phyloP scores from a whole-genome alignment of 73 alveolate genomes.

The Paramecium sexaurelia region DNA sequence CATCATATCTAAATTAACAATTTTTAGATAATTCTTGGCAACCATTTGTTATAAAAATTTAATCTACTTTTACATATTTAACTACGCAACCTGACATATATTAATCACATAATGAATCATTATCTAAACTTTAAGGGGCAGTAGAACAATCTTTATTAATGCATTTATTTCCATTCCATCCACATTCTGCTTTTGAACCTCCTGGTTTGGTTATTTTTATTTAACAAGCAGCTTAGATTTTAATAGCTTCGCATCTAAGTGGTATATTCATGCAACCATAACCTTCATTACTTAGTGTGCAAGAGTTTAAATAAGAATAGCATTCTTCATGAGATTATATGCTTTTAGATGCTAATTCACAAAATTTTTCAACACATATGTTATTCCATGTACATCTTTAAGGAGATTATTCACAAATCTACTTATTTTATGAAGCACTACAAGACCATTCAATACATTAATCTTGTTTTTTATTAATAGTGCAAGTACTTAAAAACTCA shows the following conservation, averaged over 20 bases:
- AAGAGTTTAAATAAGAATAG: not conserved
- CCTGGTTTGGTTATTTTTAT: not conserved
- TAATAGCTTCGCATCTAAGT: not conserved
- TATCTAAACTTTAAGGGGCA: not conserved
- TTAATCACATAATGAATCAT: no score
- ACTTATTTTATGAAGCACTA: not conserved
- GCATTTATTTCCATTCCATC: not conserved
- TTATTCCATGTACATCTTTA: not conserved
- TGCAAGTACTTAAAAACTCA: not conserved
- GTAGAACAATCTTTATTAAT: not conserved
- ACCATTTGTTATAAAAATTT: no score
- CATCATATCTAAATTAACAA: no score
- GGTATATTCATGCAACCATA: not conserved
- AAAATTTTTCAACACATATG: not conserved
- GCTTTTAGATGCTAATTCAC: not conserved
- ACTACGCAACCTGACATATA: no score
- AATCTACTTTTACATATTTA: no score
- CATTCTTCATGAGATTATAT: not conserved
- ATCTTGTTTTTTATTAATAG: not conserved
- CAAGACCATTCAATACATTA: not conserved
- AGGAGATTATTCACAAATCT: not conserved
- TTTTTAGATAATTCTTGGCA: no score
- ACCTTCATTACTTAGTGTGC: not conserved
- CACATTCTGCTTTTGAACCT: not conserved
- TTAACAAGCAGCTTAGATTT: not conserved